Evolutionary conservation across 192 early-diverging fungal genomes (phyloP).

Genomic region (Umbelopsis isabellina): DNA sequence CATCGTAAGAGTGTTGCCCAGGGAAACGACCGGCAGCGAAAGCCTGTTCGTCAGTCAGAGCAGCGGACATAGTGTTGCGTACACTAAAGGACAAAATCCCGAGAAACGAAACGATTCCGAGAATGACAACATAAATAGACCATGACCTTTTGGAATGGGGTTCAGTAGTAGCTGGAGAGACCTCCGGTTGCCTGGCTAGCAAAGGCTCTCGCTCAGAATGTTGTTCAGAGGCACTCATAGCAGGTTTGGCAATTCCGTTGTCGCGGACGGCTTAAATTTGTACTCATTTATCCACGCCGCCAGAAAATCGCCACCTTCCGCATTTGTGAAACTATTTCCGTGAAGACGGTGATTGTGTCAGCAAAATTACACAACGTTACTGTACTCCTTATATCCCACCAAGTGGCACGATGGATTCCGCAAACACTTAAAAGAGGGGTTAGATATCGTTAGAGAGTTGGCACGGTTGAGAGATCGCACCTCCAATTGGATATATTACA

Average conservation of each 20-base stretch:
- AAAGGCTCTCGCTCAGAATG: constrained; percentile 27
- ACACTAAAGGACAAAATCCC: neutral
- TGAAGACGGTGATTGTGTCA: neutral
- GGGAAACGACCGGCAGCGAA: constrained; percentile 25
- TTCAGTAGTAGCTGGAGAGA: neutral
- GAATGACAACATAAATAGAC: constrained; percentile 18
- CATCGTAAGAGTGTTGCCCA: constrained; percentile 39
- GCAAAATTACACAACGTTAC: neutral
- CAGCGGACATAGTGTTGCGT: constrained; percentile 17
- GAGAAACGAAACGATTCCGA: constrained; percentile 8
- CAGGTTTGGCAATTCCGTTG: no score
- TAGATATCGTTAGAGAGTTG: no score
- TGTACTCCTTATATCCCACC: neutral
- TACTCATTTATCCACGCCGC: no score
- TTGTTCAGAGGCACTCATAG: neutral
- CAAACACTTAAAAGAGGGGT: no score
- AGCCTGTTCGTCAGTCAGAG: constrained; percentile 30
- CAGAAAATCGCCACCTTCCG: neutral
- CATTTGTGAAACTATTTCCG: neutral
- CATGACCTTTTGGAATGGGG: neutral
- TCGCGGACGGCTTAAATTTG: no score
- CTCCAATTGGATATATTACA: no score
- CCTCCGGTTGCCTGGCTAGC: neutral
- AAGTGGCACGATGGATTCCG: no score
- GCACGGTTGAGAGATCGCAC: no score